phyloP scores from a whole-genome alignment of 192 early-diverging fungal species.

The Pilaira anomala region DNA sequence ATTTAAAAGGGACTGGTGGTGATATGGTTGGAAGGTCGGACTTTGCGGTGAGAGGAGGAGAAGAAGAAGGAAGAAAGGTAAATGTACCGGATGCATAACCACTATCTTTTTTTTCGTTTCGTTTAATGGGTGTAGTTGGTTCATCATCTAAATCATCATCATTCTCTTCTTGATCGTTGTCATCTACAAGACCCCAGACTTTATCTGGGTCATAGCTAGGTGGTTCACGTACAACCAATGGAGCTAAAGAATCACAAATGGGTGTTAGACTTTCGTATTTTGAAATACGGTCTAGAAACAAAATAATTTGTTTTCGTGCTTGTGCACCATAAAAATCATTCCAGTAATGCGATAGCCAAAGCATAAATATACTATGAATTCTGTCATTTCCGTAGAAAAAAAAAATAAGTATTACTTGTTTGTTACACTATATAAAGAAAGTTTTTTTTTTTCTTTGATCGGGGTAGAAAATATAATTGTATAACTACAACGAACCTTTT shows the following conservation, averaged over 20 bases:
- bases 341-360: slow-evolving; percentile 38
- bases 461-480: neutral
- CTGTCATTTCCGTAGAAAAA: slow-evolving; percentile 20
- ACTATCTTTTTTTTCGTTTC: slow-evolving; percentile 29
- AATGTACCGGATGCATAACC: slow-evolving; percentile 24
- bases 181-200: slow-evolving; percentile 18
- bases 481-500: slow-evolving; percentile 9
- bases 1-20: neutral
- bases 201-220: slow-evolving; percentile 26
- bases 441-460: neutral
- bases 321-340: slow-evolving; percentile 29
- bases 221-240: slow-evolving; percentile 33
- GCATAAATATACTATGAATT: slow-evolving; percentile 28
- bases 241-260: slow-evolving; percentile 32
- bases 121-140: neutral
- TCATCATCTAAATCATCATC: neutral
- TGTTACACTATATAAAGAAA: neutral
- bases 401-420: neutral
- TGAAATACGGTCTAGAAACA: slow-evolving; percentile 26
- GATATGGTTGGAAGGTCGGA: neutral
- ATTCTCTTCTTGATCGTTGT: neutral
- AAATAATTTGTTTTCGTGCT: slow-evolving; percentile 24
- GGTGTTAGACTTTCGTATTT: slow-evolving; percentile 24
- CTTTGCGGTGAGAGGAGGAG: neutral
- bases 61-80: neutral